Evolutionary conservation across 2,329 filamentous ascomycete genomes (phyloP), one percentile per base, ranked within the genome.

Genomic region (Beauveria varroae): DNA sequence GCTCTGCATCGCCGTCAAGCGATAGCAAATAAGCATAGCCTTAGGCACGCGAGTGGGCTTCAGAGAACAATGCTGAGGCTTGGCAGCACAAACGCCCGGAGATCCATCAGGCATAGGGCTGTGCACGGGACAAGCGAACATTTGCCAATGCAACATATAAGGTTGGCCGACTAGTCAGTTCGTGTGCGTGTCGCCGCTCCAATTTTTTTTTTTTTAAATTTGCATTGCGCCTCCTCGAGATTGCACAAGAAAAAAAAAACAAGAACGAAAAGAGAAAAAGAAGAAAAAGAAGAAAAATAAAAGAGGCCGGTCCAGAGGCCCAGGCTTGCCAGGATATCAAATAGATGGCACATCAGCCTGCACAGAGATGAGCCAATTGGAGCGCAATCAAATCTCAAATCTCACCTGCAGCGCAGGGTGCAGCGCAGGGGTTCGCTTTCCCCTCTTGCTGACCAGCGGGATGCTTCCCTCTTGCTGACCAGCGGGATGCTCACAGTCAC

Each of bases 1-100:
- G 28, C 9, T 26, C 14, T 41, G 14, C 34, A 58, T 58, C 56
- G 28, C 24, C 20, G 4, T 16, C 12, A 37, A 37, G 34, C 34
- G 12, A 37, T 6, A n/a, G n/a, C 22, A 20, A 18, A 18, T 51
- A 44, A 44, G 56, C 56, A 58, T 51, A 51, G 20, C 46, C 43
- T 58, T 58, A 51, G 34, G 56, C 56, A 51, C 51, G 56, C 46
- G 46, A 16, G 56, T 58, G 46, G 56, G 34, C 51, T 50, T 50
- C 34, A 24, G 5, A 37, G 12, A 41, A 10, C 18, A 28, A 20
- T 20, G 28, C 30, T 30, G 26, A 46, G 22, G 53, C 40, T 56
- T 34, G 47, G 43, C 20, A 20, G 2, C 14, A 43, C 43, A 20
- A 41, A 18, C 16, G 16, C 20, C 24, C 18, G 3, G 9, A n/a